These are phyloP conservation scores for Apiotrichum akiyoshidainum DNA, from an alignment of 1,284 basidiomycete genomes.

Conservation along the genomic window DNA sequence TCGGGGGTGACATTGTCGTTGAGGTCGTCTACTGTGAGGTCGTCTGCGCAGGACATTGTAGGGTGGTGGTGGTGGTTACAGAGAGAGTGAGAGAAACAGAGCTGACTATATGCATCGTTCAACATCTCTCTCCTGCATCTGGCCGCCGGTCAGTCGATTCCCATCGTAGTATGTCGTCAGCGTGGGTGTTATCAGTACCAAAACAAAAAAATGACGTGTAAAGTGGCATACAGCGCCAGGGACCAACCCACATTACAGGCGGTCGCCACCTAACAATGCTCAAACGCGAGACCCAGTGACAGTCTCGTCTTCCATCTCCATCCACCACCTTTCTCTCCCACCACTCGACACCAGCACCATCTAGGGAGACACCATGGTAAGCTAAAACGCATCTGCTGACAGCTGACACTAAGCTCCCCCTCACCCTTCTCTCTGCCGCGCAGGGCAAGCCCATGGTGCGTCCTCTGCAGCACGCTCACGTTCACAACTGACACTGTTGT, in stretches of 20 bases:
- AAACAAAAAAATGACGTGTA: slow-evolving; percentile 2
- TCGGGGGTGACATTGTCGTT: slow-evolving; percentile 34
- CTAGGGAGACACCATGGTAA: slow-evolving; percentile 7
- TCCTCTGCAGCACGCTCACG: background rate
- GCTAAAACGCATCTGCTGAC: background rate
- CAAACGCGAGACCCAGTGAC: background rate
- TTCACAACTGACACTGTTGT: background rate
- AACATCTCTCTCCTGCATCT: too few relatives aligned
- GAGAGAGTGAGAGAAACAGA: too few relatives aligned
- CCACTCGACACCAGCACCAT: slow-evolving; percentile 2
- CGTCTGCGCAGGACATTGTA: slow-evolving; percentile 50
- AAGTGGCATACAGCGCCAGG: background rate
- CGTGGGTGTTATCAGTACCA: too few relatives aligned
- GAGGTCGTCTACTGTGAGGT: slow-evolving; percentile 48
- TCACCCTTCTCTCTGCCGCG: slow-evolving; percentile 27
- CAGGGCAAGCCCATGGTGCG: slow-evolving; percentile 34
- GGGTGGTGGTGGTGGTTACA: background rate
- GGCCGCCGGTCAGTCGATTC: too few relatives aligned
- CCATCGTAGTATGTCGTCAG: too few relatives aligned
- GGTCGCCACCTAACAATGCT: background rate
- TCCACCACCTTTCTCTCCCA: background rate
- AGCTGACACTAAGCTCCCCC: slow-evolving; percentile 20
- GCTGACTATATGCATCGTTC: too few relatives aligned
- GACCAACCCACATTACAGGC: background rate
- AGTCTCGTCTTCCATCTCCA: background rate